phyloP scores from a whole-genome alignment of 345 rosid genomes.

The Aurinia saxatilis region DNA sequence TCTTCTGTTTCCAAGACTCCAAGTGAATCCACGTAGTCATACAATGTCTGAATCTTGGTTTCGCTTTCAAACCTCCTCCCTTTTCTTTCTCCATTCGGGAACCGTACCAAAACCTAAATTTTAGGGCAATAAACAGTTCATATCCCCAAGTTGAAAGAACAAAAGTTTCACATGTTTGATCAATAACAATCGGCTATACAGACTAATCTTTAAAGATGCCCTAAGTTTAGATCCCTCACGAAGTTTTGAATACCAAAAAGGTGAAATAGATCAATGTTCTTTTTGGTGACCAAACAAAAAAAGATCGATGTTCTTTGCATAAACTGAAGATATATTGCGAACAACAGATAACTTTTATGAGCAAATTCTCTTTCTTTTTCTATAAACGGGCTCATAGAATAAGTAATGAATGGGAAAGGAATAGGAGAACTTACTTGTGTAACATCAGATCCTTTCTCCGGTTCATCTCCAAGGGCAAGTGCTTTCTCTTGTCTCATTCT shows the following conservation, averaged over 20 bases:
- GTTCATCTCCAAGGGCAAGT: conserved; percentile 74
- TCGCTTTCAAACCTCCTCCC: conserved; percentile 77
- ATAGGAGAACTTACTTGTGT: conserved; percentile 69
- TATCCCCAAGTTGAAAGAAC: neutral
- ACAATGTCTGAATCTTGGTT: conserved; percentile 51
- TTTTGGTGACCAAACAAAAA: too few relatives aligned
- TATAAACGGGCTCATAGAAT: neutral
- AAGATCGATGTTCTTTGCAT: neutral
- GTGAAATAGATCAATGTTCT: neutral
- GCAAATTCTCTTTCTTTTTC: neutral
- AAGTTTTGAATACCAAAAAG: neutral
- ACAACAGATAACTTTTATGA: neutral
- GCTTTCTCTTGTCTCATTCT: conserved; percentile 86
- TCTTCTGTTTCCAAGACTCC: conserved; percentile 64
- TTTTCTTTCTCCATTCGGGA: conserved; percentile 89
- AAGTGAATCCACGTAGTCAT: conserved; percentile 88
- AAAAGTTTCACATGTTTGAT: neutral
- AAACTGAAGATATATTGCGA: neutral
- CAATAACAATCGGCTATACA: neutral
- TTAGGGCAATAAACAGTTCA: neutral
- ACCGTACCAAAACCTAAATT: conserved; percentile 76
- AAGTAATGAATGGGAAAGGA: neutral
- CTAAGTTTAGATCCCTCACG: neutral
- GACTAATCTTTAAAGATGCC: neutral
- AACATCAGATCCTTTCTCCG: conserved; percentile 81